Conservation (phyloP, 2,329 filamentous ascomycete genomes). For the Neonectria coccinea region DNA sequence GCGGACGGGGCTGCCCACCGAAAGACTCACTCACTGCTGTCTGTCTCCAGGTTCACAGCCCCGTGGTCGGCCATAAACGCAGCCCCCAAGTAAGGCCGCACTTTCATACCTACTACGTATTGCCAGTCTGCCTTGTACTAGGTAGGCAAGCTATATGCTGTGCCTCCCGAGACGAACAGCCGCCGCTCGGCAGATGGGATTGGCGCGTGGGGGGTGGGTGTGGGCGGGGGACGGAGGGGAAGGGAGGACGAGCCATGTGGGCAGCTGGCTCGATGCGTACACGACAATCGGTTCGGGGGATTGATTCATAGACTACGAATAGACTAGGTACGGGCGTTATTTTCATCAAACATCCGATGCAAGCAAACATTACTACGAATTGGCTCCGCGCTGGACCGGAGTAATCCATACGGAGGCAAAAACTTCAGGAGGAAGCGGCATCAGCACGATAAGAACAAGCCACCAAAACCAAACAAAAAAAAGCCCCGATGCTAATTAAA, state of each 20-base stretch:
- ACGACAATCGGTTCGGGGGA: neutral
- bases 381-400: neutral
- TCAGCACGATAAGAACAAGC: too few relatives aligned
- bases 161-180: conserved; percentile 26
- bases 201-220: conserved; percentile 22
- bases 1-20: too few relatives aligned
- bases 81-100: neutral
- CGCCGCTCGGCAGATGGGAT: conserved; percentile 32
- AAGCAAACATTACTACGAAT: neutral
- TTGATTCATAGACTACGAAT: too few relatives aligned
- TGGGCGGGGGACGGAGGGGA: neutral
- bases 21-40: neutral
- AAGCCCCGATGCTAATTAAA: too few relatives aligned
- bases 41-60: conserved; percentile 12
- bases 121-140: conserved; percentile 15
- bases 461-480: too few relatives aligned
- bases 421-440: neutral
- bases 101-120: neutral
- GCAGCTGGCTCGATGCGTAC: conserved; percentile 9
- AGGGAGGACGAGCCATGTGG: conserved; percentile 19
- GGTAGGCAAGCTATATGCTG: neutral
- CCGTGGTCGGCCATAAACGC: conserved; percentile 1
- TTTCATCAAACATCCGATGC: conserved; percentile 6
- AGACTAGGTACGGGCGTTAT: too few relatives aligned
- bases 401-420: neutral